These are phyloP conservation scores for Magnaporthiopsis poae DNA, from an alignment of 2,329 filamentous ascomycete species.

Conservation along the genomic window DNA sequence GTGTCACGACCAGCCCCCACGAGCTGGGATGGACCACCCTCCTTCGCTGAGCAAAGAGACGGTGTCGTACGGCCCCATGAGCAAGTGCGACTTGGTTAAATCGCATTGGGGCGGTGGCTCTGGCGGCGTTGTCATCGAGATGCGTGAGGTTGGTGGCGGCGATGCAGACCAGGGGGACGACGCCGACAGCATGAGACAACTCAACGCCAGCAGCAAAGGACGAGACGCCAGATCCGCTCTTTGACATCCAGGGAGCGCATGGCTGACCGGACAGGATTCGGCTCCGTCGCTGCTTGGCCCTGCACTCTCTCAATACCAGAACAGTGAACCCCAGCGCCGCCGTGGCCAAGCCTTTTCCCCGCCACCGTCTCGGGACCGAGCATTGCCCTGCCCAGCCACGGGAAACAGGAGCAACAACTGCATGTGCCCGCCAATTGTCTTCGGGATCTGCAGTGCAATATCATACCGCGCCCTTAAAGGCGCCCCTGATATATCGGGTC, in stretches of 20 bases:
- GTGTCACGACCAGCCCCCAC: not conserved
- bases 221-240: too few relatives aligned
- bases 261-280: not conserved
- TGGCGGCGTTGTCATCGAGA: not conserved
- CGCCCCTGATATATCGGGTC: not conserved
- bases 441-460: too few relatives aligned
- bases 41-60: not conserved
- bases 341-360: not conserved
- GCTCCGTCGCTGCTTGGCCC: not conserved
- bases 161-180: not conserved
- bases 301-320: not conserved
- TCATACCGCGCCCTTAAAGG: too few relatives aligned
- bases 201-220: not conserved
- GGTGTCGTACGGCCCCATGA: not conserved
- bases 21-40: too few relatives aligned
- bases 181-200: not conserved
- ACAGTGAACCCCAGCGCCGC: not conserved
- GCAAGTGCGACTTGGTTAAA: not conserved
- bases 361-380: not conserved
- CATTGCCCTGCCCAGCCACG: not conserved
- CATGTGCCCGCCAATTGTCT: too few relatives aligned
- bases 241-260: not conserved
- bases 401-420: too few relatives aligned
- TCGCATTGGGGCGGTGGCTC: not conserved
- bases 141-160: too few relatives aligned